Conservation (phyloP, 176 grass and related monocot genomes). For the Musa troglodytarum region DNA sequence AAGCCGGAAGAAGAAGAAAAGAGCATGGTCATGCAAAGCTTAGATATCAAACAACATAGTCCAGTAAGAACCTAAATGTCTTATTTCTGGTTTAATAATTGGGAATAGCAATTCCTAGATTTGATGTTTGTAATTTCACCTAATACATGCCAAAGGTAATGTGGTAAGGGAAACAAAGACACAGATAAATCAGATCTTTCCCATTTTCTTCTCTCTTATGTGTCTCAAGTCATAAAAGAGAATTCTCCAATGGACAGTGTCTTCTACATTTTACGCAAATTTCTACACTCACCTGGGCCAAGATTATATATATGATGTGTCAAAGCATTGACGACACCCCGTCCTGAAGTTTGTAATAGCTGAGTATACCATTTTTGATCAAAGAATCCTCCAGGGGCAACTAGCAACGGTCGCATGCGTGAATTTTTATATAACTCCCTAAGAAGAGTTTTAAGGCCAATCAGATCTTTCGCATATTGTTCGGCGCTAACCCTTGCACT, state of each 20-base stretch:
- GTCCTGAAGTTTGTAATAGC: constrained; percentile 66
- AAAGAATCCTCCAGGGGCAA: constrained; percentile 93
- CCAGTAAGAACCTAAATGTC: no score
- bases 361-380: constrained; percentile 59
- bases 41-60: no score
- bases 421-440: constrained; percentile 42
- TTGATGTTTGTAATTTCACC: no score
- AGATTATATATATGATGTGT: constrained; percentile 99
- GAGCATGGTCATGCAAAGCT: no score
- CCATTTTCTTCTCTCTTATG: constrained; percentile 1
- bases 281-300: constrained; percentile 55
- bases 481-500: constrained; percentile 63
- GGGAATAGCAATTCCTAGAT: no score
- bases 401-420: constrained; percentile 40
- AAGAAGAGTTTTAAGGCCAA: constrained; percentile 56
- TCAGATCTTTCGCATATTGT: constrained; percentile 72
- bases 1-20: no score
- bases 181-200: no score
- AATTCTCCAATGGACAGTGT: neutral
- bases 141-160: no score
- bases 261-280: neutral
- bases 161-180: no score
- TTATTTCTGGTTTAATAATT: no score
- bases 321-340: constrained; percentile 48
- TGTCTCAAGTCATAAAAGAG: neutral